Evolutionary conservation across 129 eudicot species (phyloP).

Genomic region (Rutidosis leptorrhynchoides): DNA sequence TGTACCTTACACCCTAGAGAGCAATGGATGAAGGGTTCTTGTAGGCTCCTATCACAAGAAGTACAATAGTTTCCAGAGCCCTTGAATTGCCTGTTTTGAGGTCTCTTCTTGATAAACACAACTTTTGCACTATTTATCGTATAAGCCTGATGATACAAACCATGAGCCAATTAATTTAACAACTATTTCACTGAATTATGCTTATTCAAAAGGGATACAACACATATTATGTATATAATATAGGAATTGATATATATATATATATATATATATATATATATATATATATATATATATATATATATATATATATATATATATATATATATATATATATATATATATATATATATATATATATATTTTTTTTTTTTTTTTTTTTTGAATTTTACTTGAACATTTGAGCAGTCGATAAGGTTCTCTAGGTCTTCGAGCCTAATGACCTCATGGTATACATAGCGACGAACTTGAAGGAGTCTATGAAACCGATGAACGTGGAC

Average conservation of each 20-base stretch:
- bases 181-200: constrained; percentile 18
- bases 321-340: too few relatives aligned
- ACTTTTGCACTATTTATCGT: constrained; percentile 97
- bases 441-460: constrained; percentile 92
- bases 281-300: too few relatives aligned
- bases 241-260: too few relatives aligned
- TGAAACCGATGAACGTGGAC: constrained; percentile 70
- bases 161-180: constrained; percentile 21
- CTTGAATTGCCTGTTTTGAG: constrained; percentile 94
- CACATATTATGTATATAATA: too few relatives aligned
- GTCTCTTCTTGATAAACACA: constrained; percentile 89
- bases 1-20: constrained; percentile 99
- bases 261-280: too few relatives aligned
- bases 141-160: constrained; percentile 56
- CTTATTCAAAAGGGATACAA: background rate
- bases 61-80: constrained; percentile 92
- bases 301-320: too few relatives aligned
- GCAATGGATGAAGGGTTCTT: constrained; percentile 94
- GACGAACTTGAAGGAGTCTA: constrained; percentile 89
- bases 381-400: constrained; percentile 61
- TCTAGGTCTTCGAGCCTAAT: constrained; percentile 92
- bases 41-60: constrained; percentile 93
- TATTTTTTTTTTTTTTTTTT: too few relatives aligned
- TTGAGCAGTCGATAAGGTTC: constrained; percentile 85
- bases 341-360: too few relatives aligned